A percentile compares a stretch with the other conserved stretches of the same genome.
phyloP scores from a whole-genome alignment of 352 stramenopile species.

The Thalassiosira hispida region DNA sequence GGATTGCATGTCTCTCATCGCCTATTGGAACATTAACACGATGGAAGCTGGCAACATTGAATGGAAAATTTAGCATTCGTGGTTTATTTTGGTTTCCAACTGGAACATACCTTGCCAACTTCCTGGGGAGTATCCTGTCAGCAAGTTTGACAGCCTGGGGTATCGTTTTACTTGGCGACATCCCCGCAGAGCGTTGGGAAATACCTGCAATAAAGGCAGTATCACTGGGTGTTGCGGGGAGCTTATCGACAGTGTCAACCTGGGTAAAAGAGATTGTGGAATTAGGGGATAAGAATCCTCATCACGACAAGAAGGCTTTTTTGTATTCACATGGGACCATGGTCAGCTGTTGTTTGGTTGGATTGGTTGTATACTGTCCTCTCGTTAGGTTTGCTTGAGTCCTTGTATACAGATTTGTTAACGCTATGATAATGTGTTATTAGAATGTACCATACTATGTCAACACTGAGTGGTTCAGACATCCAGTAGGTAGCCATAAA shows the following conservation, averaged over 20 bases:
- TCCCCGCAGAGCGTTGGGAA: slow-evolving; percentile 26
- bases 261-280: slow-evolving; percentile 71
- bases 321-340: slow-evolving; percentile 49
- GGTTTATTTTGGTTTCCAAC: slow-evolving; percentile 59
- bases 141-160: slow-evolving; percentile 44
- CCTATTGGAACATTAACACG: slow-evolving; percentile 65
- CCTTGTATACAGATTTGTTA: not conserved
- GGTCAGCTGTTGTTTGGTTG: slow-evolving; percentile 35
- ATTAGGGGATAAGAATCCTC: slow-evolving; percentile 44
- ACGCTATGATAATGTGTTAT: not conserved
- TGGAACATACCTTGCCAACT: slow-evolving; percentile 71
- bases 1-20: slow-evolving; percentile 55
- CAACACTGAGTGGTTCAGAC: too few relatives aligned
- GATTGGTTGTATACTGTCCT: slow-evolving; percentile 39
- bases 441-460: too few relatives aligned
- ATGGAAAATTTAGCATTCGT: slow-evolving; percentile 36
- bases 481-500: too few relatives aligned
- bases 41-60: slow-evolving; percentile 65
- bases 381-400: slow-evolving; percentile 19
- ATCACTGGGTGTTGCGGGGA: slow-evolving; percentile 65
- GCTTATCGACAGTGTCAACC: slow-evolving; percentile 78
- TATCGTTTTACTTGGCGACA: slow-evolving; percentile 26
- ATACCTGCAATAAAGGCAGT: slow-evolving; percentile 45
- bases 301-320: slow-evolving; percentile 49
- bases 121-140: slow-evolving; percentile 59